Conservation (phyloP, 495 filamentous ascomycete genomes). For the Penicillium malachiteum region DNA sequence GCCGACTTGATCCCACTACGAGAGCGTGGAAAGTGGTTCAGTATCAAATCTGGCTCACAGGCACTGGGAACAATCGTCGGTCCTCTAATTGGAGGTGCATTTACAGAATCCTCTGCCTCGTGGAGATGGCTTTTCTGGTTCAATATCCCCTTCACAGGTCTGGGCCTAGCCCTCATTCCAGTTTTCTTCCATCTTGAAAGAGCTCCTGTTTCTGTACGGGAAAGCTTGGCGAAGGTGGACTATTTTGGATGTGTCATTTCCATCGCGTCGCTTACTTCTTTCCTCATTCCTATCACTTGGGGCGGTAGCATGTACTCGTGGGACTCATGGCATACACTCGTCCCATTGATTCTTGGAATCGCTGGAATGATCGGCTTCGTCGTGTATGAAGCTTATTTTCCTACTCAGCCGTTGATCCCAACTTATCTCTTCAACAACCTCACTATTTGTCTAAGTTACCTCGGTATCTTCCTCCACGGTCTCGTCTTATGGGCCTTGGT, state of each 20-base stretch:
- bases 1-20: slow-evolving; percentile 36
- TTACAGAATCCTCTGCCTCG: slow-evolving; percentile 22
- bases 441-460: background rate
- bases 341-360: slow-evolving; percentile 46
- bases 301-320: slow-evolving; percentile 53
- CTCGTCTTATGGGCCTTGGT: slow-evolving; percentile 9
- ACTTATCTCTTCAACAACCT: background rate
- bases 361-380: slow-evolving; percentile 25
- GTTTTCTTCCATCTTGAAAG: slow-evolving; percentile 21
- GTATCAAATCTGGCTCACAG: slow-evolving; percentile 14
- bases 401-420: slow-evolving; percentile 35
- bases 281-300: slow-evolving; percentile 58
- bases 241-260: slow-evolving; percentile 47
- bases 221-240: slow-evolving; percentile 12
- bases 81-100: slow-evolving; percentile 29
- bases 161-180: slow-evolving; percentile 16
- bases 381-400: slow-evolving; percentile 39
- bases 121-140: slow-evolving; percentile 36
- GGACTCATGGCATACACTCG: slow-evolving; percentile 45
- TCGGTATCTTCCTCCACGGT: slow-evolving; percentile 2
- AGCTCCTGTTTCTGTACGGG: slow-evolving; percentile 8
- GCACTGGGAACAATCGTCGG: slow-evolving; percentile 29
- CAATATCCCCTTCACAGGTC: slow-evolving; percentile 25
- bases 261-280: slow-evolving; percentile 31
- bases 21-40: slow-evolving; percentile 25